Base-by-base conservation (phyloP, 2,329 filamentous ascomycete genomes). In the Fusarium scirpi region DNA sequence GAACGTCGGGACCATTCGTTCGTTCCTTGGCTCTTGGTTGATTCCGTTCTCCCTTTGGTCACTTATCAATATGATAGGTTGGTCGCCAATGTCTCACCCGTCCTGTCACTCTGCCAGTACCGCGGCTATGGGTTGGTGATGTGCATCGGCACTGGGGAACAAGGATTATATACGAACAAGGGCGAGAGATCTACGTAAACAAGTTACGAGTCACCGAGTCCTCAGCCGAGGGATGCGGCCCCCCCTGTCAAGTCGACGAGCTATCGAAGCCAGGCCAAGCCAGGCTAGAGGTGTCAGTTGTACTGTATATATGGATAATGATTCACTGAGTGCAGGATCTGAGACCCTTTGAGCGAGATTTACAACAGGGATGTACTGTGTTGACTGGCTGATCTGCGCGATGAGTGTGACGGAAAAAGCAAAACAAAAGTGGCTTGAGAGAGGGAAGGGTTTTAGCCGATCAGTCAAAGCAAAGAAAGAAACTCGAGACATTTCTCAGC, bases 251-350 rank as follows among this genome's bases (percentile, higher is more conserved):
- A 41, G 44, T 52, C 24, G 24, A 29, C 34, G n/a, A 34, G 25
- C 25, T 55, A 48, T 67, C 46, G 30, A 56, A 47, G 44, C 44
- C 49, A 52, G 38, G 27, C 38, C 24, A 43, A n/a, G 49, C 8
- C 15, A 66, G 29, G 30, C 49, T 69, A 57, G 61, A 53, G 34
- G 53, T 63, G 64, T 52, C 51, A 53, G 41, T 49, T 59, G 58
- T 57, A 40, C 49, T 38, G 49, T 52, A 29, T n/a, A 34, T 52
- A 43, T 15, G 18, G 49, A 41, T 27, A 53, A 38, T 65, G 67
- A 70, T 68, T 70, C 63, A 70, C n/a, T 32, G 54, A 70, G 67
- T 70, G 67, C 67, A 70, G 67, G 67, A 70, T 70, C 67, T 70
- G 67, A 70, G 67, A 70, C 67, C 56, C 27, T 32, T 29, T 20